Conservation (phyloP, 371 early-diverging fungal genomes). For the Mucor piriformis region DNA sequence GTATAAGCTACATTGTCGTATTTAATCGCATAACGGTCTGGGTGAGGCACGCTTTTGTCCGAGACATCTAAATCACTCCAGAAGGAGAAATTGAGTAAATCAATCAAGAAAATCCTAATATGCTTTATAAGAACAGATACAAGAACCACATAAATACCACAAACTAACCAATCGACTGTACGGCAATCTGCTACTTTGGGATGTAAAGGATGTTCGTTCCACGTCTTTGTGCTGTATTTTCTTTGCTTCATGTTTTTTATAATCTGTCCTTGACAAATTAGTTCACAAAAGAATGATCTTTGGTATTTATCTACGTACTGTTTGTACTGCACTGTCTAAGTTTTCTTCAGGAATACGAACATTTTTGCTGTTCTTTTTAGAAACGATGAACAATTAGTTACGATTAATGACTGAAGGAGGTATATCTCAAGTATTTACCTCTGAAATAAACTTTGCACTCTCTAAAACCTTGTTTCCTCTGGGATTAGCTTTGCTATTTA, state of each 20-base stretch:
- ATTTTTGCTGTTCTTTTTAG: constrained; percentile 58
- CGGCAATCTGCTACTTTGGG: constrained; percentile 60
- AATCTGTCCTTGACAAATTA: constrained; percentile 39
- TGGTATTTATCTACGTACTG: constrained; percentile 34
- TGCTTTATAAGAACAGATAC: constrained; percentile 37
- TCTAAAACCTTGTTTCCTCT: constrained; percentile 44
- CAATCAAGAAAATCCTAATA: constrained; percentile 81
- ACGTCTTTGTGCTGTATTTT: constrained; percentile 68
- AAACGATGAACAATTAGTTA: not conserved
- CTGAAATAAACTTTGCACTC: constrained; percentile 64
- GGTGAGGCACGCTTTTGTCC: constrained; percentile 54
- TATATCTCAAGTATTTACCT: constrained; percentile 26
- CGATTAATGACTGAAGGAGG: not conserved
- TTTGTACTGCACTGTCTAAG: constrained; percentile 57
- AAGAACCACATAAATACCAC: constrained; percentile 35
- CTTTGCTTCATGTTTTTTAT: constrained; percentile 63
- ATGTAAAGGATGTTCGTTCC: constrained; percentile 77
- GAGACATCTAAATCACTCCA: constrained; percentile 69
- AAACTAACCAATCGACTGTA: constrained; percentile 68
- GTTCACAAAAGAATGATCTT: not conserved
- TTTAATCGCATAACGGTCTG: constrained; percentile 65
- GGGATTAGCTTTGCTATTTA: not conserved
- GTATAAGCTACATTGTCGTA: constrained; percentile 65
- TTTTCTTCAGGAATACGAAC: constrained; percentile 64
- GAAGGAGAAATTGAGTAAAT: constrained; percentile 90